Percentiles rank a stretch among this genome's conserved stretches.
These are phyloP conservation scores for Astragalus membranaceus DNA, from an alignment of 306 rosid genomes.

Conservation along the genomic window DNA sequence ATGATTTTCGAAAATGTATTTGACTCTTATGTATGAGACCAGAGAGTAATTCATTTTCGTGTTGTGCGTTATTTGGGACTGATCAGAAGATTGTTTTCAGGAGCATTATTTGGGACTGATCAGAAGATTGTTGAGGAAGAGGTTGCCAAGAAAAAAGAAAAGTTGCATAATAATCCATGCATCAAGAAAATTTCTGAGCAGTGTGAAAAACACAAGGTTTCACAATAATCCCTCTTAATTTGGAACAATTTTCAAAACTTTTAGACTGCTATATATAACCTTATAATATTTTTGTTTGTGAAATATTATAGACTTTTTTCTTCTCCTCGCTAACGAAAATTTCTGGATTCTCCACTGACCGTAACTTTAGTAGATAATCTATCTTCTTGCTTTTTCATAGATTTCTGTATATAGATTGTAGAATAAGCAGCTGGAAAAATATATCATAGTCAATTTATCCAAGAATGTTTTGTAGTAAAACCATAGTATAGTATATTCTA, in stretches of 20 bases:
- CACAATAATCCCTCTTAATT: too few relatives aligned
- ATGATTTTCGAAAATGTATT: too few relatives aligned
- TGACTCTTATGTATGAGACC: too few relatives aligned
- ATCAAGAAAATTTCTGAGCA: conserved; percentile 29
- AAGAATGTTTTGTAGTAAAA: background rate
- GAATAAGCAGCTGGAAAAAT: background rate
- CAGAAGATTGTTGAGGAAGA: conserved; percentile 35
- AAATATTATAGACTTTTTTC: too few relatives aligned
- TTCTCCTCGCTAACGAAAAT: too few relatives aligned
- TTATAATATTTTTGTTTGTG: too few relatives aligned
- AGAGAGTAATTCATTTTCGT: background rate
- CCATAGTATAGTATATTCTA: background rate
- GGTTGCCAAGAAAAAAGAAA: conserved; percentile 35
- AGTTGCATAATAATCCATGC: conserved; percentile 29
- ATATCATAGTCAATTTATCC: background rate
- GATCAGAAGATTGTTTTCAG: conserved; percentile 29
- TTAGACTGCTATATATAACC: too few relatives aligned
- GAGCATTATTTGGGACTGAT: conserved; percentile 46
- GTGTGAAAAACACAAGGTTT: conserved; percentile 43
- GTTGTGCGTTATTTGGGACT: conserved; percentile 28
- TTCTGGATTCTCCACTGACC: too few relatives aligned
- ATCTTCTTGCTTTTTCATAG: too few relatives aligned
- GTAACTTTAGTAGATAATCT: too few relatives aligned
- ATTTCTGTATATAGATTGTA: too few relatives aligned
- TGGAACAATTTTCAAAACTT: too few relatives aligned